phyloP scores from a whole-genome alignment of 2,329 filamentous ascomycete species.

The Graphilbum fragrans region DNA sequence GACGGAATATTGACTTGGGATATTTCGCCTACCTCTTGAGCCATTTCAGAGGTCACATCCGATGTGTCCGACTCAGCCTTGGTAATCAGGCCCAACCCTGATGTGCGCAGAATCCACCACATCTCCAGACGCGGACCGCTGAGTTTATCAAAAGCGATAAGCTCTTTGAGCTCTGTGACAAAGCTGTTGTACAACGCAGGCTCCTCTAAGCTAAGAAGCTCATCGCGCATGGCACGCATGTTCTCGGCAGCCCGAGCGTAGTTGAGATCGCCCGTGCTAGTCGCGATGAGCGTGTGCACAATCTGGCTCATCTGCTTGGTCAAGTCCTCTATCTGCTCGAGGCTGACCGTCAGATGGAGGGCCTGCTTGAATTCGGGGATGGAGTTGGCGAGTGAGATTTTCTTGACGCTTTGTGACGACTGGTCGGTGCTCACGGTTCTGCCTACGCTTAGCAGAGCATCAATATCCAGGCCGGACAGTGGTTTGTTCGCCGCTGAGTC shows the following conservation, averaged over 20 bases:
- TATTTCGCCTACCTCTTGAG: conserved; percentile 36
- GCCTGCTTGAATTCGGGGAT: conserved; percentile 85
- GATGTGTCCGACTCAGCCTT: conserved; percentile 49
- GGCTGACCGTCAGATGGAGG: conserved; percentile 46
- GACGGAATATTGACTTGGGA: no score
- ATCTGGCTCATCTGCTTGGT: conserved; percentile 64
- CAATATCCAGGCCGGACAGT: conserved; percentile 79
- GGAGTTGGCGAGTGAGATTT: conserved; percentile 54
- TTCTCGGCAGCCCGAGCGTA: conserved; percentile 68
- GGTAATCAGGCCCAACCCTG: conserved; percentile 62
- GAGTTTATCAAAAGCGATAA: conserved; percentile 55
- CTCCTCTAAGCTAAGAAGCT: conserved; percentile 64
- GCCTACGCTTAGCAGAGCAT: conserved; percentile 54
- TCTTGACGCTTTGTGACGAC: conserved; percentile 7
- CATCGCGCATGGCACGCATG: conserved; percentile 65
- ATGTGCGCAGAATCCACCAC: conserved; percentile 62
- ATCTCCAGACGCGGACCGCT: conserved; percentile 70
- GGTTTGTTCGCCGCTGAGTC: conserved; percentile 56
- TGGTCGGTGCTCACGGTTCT: background rate
- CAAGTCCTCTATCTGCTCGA: conserved; percentile 52
- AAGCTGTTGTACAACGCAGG: conserved; percentile 67
- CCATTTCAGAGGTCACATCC: conserved; percentile 56
- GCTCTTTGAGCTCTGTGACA: conserved; percentile 57
- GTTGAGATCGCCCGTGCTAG: conserved; percentile 62
- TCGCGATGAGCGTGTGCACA: conserved; percentile 53